Conservation (phyloP, 2,329 filamentous ascomycete species). For the Penicillium sp. region DNA sequence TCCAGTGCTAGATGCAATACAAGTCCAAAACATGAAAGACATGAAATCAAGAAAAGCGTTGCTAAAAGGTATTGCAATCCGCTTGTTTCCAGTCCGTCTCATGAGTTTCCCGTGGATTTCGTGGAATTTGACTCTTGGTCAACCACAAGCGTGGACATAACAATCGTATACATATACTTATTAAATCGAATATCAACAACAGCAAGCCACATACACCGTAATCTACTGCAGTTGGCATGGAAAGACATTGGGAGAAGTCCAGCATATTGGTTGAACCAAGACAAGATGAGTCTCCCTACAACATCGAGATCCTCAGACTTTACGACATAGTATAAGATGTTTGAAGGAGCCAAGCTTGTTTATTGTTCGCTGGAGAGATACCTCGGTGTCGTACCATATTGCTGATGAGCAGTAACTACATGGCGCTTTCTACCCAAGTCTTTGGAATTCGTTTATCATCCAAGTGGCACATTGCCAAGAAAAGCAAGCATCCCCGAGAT, state of each 20-base stretch:
- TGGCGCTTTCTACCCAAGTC: background rate
- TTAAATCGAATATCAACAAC: constrained; percentile 23
- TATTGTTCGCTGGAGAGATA: too few species aligned
- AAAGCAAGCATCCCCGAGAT: background rate
- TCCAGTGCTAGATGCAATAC: background rate
- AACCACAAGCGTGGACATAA: constrained; percentile 7
- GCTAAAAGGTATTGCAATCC: background rate
- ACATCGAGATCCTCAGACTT: too few species aligned
- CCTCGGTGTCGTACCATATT: too few species aligned
- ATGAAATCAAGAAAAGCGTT: background rate
- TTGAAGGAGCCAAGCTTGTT: too few species aligned
- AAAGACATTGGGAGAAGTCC: constrained; percentile 7
- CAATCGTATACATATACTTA: constrained; percentile 14
- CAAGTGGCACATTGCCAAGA: background rate
- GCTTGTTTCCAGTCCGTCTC: background rate
- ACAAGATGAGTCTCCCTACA: too few species aligned
- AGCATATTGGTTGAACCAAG: too few species aligned
- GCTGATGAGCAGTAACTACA: background rate
- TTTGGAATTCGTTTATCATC: background rate
- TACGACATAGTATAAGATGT: too few species aligned
- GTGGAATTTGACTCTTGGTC: background rate
- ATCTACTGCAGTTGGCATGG: constrained; percentile 29
- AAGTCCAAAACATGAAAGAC: background rate
- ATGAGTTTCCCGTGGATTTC: background rate
- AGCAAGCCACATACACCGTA: constrained; percentile 28